Evolutionary conservation across 2,329 filamentous ascomycete species (phyloP).

Genomic region (Sporothrix globosa): DNA sequence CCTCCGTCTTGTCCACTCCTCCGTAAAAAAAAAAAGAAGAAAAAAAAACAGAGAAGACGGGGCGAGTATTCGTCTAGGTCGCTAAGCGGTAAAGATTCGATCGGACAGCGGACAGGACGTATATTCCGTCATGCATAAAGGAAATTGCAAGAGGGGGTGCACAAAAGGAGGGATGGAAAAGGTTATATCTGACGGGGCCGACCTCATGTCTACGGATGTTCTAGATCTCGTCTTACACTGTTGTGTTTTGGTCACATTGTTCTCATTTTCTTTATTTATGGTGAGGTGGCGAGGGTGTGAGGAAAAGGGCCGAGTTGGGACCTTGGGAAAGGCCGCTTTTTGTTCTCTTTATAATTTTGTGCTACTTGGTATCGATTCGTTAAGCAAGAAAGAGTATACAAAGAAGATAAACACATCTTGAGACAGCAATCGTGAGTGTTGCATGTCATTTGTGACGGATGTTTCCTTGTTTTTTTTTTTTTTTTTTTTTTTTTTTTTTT

Average conservation of each 20-base stretch:
- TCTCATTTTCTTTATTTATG: neutral
- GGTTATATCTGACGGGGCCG: neutral
- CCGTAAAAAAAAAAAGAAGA: neutral
- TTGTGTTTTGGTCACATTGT: neutral
- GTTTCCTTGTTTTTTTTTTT: too few species aligned
- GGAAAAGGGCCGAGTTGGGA: too few species aligned
- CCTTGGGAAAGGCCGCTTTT: neutral
- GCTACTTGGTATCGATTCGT: neutral
- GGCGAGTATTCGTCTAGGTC: neutral
- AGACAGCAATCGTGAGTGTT: neutral
- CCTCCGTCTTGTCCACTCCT: too few species aligned
- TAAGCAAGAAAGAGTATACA: neutral
- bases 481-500: neutral
- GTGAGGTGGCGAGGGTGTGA: too few species aligned
- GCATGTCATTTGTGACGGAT: neutral
- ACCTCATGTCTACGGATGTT: too few species aligned
- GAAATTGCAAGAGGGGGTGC: neutral
- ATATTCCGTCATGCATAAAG: neutral
- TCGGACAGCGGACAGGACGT: neutral
- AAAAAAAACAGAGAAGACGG: neutral
- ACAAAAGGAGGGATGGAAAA: neutral
- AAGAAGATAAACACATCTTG: neutral
- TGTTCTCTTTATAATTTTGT: slow-evolving; percentile 6
- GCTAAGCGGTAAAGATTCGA: neutral
- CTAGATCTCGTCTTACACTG: neutral